Base-by-base conservation (phyloP, 129 eudicot species). In the Deinandra increscens region DNA sequence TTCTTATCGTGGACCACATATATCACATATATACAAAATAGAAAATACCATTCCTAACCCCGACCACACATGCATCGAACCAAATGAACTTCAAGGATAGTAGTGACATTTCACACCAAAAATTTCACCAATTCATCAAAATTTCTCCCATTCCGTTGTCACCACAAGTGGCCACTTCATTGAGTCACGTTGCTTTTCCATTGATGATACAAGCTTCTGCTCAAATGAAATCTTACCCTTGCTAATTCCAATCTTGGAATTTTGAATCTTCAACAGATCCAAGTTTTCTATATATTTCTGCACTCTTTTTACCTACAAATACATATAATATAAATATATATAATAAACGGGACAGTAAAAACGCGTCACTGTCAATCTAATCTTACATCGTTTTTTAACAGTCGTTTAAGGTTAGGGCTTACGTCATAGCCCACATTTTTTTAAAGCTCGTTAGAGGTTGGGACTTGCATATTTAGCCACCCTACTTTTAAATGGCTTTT, bases 271-370 rank as follows among this genome's bases (percentile, higher is more conserved):
- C 74, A 92, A 68, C 81, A 51, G 51, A 66, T 92, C 98, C 37
- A 92, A 86, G 64, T 77, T 80, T 70, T 92, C 98, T 29, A 92
- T 84, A 69, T 91, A 86, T 56, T 75, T 86, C 39, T 91, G 97
- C 65, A 84, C 96, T 71, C 91, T 86, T n/a, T 84, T 86, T 72
- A 91, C 97, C 97, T 91, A 41, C 12, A 19, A 45, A 48, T n/a
- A 23, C 26, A 15, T 36, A 19, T 45, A 31, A 26, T n/a, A n/a
- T n/a, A n/a, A n/a, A n/a, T n/a, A 26, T 26, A 3, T 26, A 1
- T 26, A 26, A 26, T 26, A 26, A 26, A 26, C 1, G 3, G 31
- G 31, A n/a, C 31, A 26, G 1, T 26, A 26, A 1, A 26, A 1
- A 26, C 31, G 31, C 31, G 31, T 3, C 31, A 26, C 1, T 26